Conservation (phyloP, 1,284 basidiomycete species). For the Calocybe gambosa region DNA sequence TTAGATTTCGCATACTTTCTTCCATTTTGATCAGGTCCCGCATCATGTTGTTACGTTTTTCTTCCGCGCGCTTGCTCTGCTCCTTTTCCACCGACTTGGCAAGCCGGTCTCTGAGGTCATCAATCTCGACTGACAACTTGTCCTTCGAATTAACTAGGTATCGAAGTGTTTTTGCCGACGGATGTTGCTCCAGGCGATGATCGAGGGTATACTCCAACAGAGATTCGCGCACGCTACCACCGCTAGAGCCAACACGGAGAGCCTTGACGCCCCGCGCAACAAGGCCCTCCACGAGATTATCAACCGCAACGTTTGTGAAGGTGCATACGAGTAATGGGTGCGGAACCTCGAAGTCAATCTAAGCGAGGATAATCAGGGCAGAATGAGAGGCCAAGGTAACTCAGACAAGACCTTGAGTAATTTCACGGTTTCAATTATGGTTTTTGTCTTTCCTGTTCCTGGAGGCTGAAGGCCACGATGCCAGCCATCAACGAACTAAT, state of each 20-base stretch:
- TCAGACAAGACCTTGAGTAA: slow-evolving; percentile 61
- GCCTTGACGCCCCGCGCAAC: slow-evolving; percentile 61
- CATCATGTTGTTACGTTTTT: slow-evolving; percentile 33
- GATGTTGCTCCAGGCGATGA: slow-evolving; percentile 58
- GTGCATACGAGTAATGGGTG: slow-evolving; percentile 86
- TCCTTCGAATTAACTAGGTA: slow-evolving; percentile 37
- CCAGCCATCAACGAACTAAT: slow-evolving; percentile 8
- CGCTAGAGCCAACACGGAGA: slow-evolving; percentile 70
- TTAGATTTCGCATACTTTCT: slow-evolving; percentile 28
- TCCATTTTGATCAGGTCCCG: slow-evolving; percentile 29
- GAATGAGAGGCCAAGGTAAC: background rate
- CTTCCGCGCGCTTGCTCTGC: slow-evolving; percentile 12
- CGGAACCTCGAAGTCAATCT: slow-evolving; percentile 76
- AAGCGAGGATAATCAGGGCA: slow-evolving; percentile 2
- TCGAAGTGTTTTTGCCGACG: slow-evolving; percentile 41
- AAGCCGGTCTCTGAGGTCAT: slow-evolving; percentile 14
- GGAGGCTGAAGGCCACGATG: slow-evolving; percentile 56
- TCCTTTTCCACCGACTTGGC: slow-evolving; percentile 3
- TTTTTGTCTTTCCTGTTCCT: slow-evolving; percentile 94
- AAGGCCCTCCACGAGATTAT: slow-evolving; percentile 82
- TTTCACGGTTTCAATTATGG: slow-evolving; percentile 80
- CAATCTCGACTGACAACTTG: slow-evolving; percentile 19
- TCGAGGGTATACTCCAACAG: slow-evolving; percentile 63
- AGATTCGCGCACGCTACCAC: slow-evolving; percentile 53
- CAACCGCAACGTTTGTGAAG: slow-evolving; percentile 93